A percentile compares a stretch with the other conserved stretches of the same genome.
phyloP scores from a whole-genome alignment of 768 basidiomycete species.

The Tricholoma furcatifolium region DNA sequence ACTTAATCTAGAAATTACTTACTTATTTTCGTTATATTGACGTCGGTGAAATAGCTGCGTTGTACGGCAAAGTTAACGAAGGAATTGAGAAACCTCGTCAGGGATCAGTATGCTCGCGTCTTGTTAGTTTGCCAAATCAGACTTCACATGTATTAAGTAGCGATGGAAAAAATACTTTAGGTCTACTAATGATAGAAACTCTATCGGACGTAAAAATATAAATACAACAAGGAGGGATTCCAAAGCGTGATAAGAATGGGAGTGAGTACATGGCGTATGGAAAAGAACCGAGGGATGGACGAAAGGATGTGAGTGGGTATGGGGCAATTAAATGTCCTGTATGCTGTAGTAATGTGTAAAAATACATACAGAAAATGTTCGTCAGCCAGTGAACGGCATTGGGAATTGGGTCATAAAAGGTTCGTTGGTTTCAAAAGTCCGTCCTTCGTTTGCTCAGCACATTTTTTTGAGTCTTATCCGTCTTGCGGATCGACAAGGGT shows the following conservation, averaged over 20 bases:
- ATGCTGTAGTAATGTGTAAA: conserved; percentile 4
- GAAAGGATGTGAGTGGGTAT: conserved; percentile 13
- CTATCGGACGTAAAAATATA: conserved; percentile 9
- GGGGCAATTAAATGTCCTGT: conserved; percentile 12
- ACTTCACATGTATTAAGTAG: not conserved
- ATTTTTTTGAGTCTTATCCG: conserved; percentile 32
- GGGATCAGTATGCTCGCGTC: too few relatives aligned
- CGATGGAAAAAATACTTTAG: not conserved
- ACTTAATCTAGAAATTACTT: too few relatives aligned
- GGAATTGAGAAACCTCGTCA: not conserved
- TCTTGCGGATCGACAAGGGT: conserved; percentile 14
- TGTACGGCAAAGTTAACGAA: too few relatives aligned
- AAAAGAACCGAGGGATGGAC: not conserved
- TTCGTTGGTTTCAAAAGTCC: conserved; percentile 28
- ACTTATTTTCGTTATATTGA: too few relatives aligned
- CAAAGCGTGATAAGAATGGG: not conserved
- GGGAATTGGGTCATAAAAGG: not conserved
- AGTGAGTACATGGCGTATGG: conserved; percentile 12
- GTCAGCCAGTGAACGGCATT: conserved; percentile 8
- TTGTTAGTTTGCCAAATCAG: too few relatives aligned
- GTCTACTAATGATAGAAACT: conserved; percentile 12
- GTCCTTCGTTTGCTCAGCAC: conserved; percentile 44
- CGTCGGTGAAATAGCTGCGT: too few relatives aligned
- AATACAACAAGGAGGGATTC: conserved; percentile 9
- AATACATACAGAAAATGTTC: conserved; percentile 11